Conservation (phyloP, 495 filamentous ascomycete species). For the Aspergillus hancockii region DNA sequence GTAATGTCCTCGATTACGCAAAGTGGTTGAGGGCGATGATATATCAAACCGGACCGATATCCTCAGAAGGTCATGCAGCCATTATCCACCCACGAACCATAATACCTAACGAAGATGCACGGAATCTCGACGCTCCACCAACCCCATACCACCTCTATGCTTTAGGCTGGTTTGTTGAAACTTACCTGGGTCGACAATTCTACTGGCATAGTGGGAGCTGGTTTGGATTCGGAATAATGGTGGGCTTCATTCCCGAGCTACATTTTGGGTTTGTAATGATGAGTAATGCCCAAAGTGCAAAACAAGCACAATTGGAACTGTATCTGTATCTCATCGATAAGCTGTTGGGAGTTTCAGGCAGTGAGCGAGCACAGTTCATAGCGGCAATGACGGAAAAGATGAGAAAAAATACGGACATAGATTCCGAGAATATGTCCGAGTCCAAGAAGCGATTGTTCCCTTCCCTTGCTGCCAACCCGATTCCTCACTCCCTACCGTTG, state of each 20-base stretch:
- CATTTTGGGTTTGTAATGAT: slow-evolving; percentile 48
- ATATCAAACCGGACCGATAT: slow-evolving; percentile 22
- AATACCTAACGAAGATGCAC: slow-evolving; percentile 16
- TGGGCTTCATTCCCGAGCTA: slow-evolving; percentile 47
- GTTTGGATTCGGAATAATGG: slow-evolving; percentile 42
- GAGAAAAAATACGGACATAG: background rate
- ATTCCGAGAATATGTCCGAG: background rate
- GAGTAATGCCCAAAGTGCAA: slow-evolving; percentile 42
- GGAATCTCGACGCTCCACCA: slow-evolving; percentile 9
- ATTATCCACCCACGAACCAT: slow-evolving; percentile 39
- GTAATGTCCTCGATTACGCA: slow-evolving; percentile 53
- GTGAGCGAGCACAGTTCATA: slow-evolving; percentile 15
- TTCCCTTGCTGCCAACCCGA: slow-evolving; percentile 16
- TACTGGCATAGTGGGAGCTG: slow-evolving; percentile 48
- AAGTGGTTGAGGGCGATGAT: slow-evolving; percentile 49
- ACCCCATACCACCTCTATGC: slow-evolving; percentile 35
- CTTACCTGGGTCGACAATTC: slow-evolving; percentile 44
- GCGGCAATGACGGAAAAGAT: background rate
- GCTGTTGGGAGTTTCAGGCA: slow-evolving; percentile 31
- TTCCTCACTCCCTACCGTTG: slow-evolving; percentile 34
- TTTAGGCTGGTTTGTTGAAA: slow-evolving; percentile 44
- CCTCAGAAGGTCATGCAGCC: slow-evolving; percentile 37
- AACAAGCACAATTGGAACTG: slow-evolving; percentile 30
- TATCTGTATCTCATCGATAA: slow-evolving; percentile 44
- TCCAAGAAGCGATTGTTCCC: slow-evolving; percentile 26